Evolutionary conservation across 192 early-diverging fungal species (phyloP).

Genomic region (Linnemannia elongata): DNA sequence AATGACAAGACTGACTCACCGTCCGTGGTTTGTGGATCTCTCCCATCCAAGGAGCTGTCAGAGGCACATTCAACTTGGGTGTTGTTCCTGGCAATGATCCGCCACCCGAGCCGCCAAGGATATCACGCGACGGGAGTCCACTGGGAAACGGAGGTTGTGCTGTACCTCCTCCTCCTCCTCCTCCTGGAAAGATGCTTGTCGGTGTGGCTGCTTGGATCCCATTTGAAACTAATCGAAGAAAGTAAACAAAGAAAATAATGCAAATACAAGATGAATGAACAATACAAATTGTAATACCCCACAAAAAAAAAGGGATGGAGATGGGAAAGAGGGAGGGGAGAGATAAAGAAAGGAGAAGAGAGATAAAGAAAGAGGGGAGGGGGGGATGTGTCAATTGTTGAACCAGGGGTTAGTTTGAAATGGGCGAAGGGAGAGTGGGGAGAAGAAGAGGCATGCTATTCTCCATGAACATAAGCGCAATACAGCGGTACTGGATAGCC

Average conservation of each 20-base stretch:
- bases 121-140: not conserved
- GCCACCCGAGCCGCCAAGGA: not conserved
- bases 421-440: not conserved
- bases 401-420: not conserved
- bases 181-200: not conserved
- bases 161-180: not conserved
- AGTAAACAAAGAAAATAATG: not conserved
- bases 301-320: not conserved
- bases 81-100: not conserved
- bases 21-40: not conserved
- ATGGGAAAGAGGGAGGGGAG: not conserved
- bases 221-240: not conserved
- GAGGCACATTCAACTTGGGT: not conserved
- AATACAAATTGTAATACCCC: not conserved
- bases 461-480: not conserved
- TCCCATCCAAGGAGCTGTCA: not conserved
- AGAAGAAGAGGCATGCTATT: not conserved
- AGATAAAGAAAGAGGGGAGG: not conserved
- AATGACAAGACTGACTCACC: not conserved
- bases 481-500: not conserved
- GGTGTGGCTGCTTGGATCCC: slow-evolving; percentile 15
- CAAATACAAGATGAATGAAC: too few species aligned
- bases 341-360: too few species aligned
- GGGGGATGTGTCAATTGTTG: not conserved
- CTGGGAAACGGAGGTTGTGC: not conserved